Evolutionary conservation across 1,139 yeast species (phyloP), one percentile per base, ranked within the genome.

Genomic region (Yamadazyma sp.): DNA sequence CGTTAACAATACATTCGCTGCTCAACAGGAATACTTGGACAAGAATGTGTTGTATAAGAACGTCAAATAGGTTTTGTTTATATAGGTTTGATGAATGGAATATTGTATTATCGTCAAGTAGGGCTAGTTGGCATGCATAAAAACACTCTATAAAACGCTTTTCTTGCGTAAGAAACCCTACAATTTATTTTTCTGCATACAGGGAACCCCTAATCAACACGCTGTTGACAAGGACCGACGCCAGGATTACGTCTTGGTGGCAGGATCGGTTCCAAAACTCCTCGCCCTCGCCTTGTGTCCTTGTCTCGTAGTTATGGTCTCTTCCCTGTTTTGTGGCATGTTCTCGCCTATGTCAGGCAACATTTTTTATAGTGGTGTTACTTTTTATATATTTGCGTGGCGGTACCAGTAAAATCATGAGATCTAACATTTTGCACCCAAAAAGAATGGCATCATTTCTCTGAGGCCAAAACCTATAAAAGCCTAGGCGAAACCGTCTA

Each of bases 11-110:
- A 78, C 83, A 17, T 78, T 71, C 53, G 73, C 66, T 39, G 61
- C 69, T 47, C 84, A 79, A 64, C 72, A 75, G 48, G 66, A 69
- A 47, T 69, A 67, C 53, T 62, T 78, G 62, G 77, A 66, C 38
- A 67, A 71, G 51, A 41, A 42, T 16, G 42, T 39, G 18, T 29
- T 43, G 25, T 45, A 45, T 31, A 42, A 36, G 34, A 39, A 39
- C 29, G 5, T 38, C 11, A 17, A 17, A 14, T 36, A 33, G 36
- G 31, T 9, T 8, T 5, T 14, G 11, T 20, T 8, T 20, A 20
- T 20, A 20, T 20, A 20, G 5, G 22, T 20, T 20, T 20, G 22
- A 20, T 20, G 22, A 20, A 20, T 25, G 15, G 15, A 25, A 6
- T 25, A 6, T n/a, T n/a, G 15, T 25, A 25, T 10, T 25, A 25